These are phyloP conservation scores for Kalanchoe fedtschenkoi DNA, from an alignment of 164 flowering plant species.

Conservation along the genomic window DNA sequence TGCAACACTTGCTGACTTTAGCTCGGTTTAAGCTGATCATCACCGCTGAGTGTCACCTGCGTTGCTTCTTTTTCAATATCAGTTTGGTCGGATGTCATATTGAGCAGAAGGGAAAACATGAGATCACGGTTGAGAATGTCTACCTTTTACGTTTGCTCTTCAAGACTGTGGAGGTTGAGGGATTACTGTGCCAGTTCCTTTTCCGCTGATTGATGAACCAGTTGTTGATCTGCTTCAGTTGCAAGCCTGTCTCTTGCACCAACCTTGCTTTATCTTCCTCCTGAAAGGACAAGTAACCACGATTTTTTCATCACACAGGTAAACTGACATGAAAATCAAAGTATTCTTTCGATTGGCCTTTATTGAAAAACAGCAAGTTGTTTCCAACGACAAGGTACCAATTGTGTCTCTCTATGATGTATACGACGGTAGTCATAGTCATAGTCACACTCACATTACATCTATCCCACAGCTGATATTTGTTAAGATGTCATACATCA, in stretches of 20 bases:
- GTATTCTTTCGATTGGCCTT: neutral
- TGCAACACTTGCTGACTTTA: neutral
- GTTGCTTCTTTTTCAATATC: neutral
- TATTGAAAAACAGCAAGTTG: neutral
- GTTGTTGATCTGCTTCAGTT: conserved; percentile 54
- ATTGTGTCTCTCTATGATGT: too few species aligned
- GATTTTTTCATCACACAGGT: neutral
- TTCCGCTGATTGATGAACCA: conserved; percentile 62
- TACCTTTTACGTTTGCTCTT: conserved; percentile 64
- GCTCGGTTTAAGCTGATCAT: neutral
- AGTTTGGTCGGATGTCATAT: neutral
- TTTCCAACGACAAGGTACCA: too few species aligned
- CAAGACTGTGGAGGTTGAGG: conserved; percentile 42
- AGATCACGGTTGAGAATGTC: neutral
- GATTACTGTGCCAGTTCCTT: conserved; percentile 63
- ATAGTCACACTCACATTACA: too few species aligned
- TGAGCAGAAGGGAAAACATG: neutral
- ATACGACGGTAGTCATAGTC: too few species aligned
- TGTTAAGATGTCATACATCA: too few species aligned
- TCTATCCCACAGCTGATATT: too few species aligned
- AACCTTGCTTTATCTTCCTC: conserved; percentile 61
- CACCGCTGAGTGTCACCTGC: neutral
- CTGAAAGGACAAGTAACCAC: conserved; percentile 12
- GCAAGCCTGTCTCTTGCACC: conserved; percentile 62
- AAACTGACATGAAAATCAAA: neutral